phyloP scores from a whole-genome alignment of 225 moss, liverwort and hornwort species.

The Pseudisothecium myosuroides region DNA sequence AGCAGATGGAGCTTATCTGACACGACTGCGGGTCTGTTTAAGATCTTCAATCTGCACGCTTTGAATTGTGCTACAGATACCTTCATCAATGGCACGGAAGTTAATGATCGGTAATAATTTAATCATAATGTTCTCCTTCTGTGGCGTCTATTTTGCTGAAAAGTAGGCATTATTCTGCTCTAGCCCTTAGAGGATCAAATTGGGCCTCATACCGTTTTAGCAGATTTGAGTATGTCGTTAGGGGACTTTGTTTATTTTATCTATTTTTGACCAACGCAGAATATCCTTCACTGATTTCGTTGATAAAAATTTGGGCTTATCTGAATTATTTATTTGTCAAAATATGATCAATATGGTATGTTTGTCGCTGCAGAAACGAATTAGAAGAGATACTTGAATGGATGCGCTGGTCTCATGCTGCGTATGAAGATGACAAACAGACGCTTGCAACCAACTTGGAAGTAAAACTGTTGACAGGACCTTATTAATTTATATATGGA shows the following conservation, averaged over 20 bases:
- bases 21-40: conserved; percentile 19
- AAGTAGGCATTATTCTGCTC: background rate
- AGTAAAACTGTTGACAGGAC: background rate
- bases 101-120: background rate
- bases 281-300: background rate
- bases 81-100: background rate
- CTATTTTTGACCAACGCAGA: background rate
- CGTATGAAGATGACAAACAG: conserved; percentile 8
- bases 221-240: background rate
- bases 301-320: background rate
- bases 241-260: background rate
- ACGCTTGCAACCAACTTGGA: conserved; percentile 1
- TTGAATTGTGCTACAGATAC: conserved; percentile 8
- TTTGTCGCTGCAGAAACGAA: conserved; percentile 8
- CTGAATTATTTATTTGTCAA: background rate
- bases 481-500: background rate
- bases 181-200: background rate
- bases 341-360: background rate
- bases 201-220: background rate
- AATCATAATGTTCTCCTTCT: background rate
- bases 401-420: conserved; percentile 25
- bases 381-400: conserved; percentile 22
- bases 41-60: conserved; percentile 18
- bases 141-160: background rate
- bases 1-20: conserved; percentile 19